Evolutionary conservation across 139 green algal species (phyloP), one percentile per base, ranked within the genome.

Genomic region (Chlorella sp.): DNA sequence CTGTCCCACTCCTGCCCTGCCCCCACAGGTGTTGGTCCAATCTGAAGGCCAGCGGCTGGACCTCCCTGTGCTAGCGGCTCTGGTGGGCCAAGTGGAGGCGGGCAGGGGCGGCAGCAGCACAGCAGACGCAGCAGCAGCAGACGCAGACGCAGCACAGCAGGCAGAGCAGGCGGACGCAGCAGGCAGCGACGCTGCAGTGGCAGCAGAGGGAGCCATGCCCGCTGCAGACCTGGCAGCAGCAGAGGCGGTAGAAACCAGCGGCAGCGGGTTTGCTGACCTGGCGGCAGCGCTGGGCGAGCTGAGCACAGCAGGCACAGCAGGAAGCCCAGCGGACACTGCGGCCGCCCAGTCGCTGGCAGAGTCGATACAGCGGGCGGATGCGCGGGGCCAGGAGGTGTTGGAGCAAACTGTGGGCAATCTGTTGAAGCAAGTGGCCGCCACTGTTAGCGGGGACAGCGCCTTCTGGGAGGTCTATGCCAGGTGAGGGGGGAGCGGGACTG

Each of bases 1-100:
- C n/a, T n/a, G n/a, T 57, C 48, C 48, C 9, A 9, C 48, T 9
- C 48, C 48, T 57, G 48, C 48, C 48, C 48, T n/a, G n/a, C n/a
- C n/a, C n/a, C n/a, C n/a, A n/a, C 48, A 57, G 48, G 48, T 57
- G 78, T 82, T 97, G 75, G 84, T 88, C 40, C 87, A 96, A 16
- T 95, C 91, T 7, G 48, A 90, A 24, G 94, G 95, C 15, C 76
- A 92, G 85, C 85, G 85, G 24, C 30, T 96, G 16, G 90, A 95
- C 39, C 34, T 95, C 24, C 86, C 91, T 0, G 79, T 96, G 68
- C 48, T 94, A 61, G n/a, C 11, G 9, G 86, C 83, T 5, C 86
- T 97, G 53, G 89, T 97, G 36, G 87, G 11, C 0, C 60, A 85
- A 2, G 30, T 96, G 75, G 89, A 91, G 57, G 42, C 40, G 12